Percentiles rank a stretch among this genome's conserved stretches.
phyloP scores from a whole-genome alignment of 805 yeast genomes.

The Zygosaccharomyces lentus region DNA sequence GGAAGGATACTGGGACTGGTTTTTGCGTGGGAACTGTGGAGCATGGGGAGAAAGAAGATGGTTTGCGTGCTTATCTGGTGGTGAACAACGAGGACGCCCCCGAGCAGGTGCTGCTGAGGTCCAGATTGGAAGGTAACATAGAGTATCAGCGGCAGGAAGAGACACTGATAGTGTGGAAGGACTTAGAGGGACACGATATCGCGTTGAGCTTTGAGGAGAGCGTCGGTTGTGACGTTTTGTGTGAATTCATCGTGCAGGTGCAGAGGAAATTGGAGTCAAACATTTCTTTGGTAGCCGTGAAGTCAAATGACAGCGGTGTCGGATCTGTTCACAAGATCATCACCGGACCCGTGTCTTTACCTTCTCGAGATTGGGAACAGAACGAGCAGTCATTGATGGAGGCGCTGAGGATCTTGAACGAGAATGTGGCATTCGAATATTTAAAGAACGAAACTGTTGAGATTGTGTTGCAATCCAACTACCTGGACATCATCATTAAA shows the following conservation, averaged over 20 bases:
- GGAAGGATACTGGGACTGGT: slow-evolving; percentile 94
- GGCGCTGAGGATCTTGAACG: slow-evolving; percentile 54
- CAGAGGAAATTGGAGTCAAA: slow-evolving; percentile 59
- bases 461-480: slow-evolving; percentile 51
- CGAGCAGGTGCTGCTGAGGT: slow-evolving; percentile 54
- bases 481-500: slow-evolving; percentile 47
- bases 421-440: slow-evolving; percentile 57
- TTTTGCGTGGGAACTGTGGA: slow-evolving; percentile 68
- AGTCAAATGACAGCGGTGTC: slow-evolving; percentile 42
- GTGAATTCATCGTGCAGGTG: slow-evolving; percentile 71
- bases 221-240: slow-evolving; percentile 78
- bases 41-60: slow-evolving; percentile 37
- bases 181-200: slow-evolving; percentile 60
- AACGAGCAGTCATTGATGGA: slow-evolving; percentile 44
- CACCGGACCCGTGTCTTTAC: slow-evolving; percentile 74
- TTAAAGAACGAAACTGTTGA: slow-evolving; percentile 55
- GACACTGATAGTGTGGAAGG: slow-evolving; percentile 92
- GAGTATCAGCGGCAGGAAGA: slow-evolving; percentile 94
- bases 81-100: slow-evolving; percentile 69
- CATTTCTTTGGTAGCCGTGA: slow-evolving; percentile 70
- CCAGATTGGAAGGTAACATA: slow-evolving; percentile 65
- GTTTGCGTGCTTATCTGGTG: slow-evolving; percentile 49
- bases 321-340: slow-evolving; percentile 68
- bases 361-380: slow-evolving; percentile 48
- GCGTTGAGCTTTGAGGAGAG: slow-evolving; percentile 91